Evolutionary conservation across 2,329 filamentous ascomycete species (phyloP).

Genomic region (Fusarium vanettenii): DNA sequence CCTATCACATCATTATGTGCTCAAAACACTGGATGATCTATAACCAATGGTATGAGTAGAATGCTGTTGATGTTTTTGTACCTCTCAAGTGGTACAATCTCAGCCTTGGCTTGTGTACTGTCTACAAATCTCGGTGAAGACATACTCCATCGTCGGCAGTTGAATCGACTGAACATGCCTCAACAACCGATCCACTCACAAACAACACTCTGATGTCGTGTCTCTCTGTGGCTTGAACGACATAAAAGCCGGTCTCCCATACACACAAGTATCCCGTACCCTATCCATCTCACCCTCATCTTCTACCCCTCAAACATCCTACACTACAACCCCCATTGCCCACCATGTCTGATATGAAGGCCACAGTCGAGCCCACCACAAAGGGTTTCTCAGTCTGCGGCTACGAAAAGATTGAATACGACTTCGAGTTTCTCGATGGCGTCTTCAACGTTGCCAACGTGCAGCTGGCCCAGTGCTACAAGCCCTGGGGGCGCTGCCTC

Average conservation of each 20-base stretch:
- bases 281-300: slow-evolving; percentile 19
- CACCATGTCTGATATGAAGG: slow-evolving; percentile 77
- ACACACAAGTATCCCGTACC: neutral
- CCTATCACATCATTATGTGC: slow-evolving; percentile 21
- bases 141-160: slow-evolving; percentile 23
- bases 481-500: slow-evolving; percentile 72
- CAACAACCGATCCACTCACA: neutral
- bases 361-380: slow-evolving; percentile 71
- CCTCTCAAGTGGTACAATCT: neutral
- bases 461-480: slow-evolving; percentile 73
- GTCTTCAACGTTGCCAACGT: slow-evolving; percentile 71
- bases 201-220: neutral
- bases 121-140: slow-evolving; percentile 14
- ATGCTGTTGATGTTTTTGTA: slow-evolving; percentile 8
- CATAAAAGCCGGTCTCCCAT: slow-evolving; percentile 30
- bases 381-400: slow-evolving; percentile 77
- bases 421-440: slow-evolving; percentile 78
- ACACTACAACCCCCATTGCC: neutral
- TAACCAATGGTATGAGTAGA: slow-evolving; percentile 2
- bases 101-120: neutral
- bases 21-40: neutral
- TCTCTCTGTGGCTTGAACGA: neutral
- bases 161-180: neutral
- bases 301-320: neutral
- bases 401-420: slow-evolving; percentile 81